These are phyloP conservation scores for Microdochium nivale DNA, from an alignment of 2,329 filamentous ascomycete species.

Conservation along the genomic window DNA sequence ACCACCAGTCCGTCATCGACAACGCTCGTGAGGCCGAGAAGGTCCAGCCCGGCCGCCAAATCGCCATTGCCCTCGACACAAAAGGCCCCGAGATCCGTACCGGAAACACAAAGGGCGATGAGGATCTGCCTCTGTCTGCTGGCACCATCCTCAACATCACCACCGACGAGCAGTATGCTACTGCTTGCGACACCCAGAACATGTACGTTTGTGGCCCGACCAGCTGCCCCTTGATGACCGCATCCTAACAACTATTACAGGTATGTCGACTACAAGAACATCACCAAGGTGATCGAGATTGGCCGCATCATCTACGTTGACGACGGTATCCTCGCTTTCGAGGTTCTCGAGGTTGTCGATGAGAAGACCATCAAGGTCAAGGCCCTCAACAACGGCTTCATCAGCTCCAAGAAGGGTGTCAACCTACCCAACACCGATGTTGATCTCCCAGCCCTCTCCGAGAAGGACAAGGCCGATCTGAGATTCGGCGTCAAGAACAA, in stretches of 20 bases:
- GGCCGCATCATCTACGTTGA: constrained; percentile 97
- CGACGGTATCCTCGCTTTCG: constrained; percentile 93
- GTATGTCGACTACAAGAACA: constrained; percentile 99
- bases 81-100: constrained; percentile 56
- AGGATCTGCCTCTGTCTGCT: constrained; percentile 78
- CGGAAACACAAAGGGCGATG: constrained; percentile 68
- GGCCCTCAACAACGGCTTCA: constrained; percentile 95
- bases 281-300: constrained; percentile 90
- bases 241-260: constrained; percentile 31
- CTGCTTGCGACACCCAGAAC: constrained; percentile 77
- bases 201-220: constrained; percentile 55
- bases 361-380: constrained; percentile 80
- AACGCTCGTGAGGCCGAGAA: constrained; percentile 83
- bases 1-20: constrained; percentile 97
- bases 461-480: constrained; percentile 96
- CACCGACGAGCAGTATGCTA: constrained; percentile 88
- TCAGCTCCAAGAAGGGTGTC: constrained; percentile 98
- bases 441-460: constrained; percentile 90
- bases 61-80: constrained; percentile 87
- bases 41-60: constrained; percentile 67
- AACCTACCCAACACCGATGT: constrained; percentile 98
- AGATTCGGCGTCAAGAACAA: constrained; percentile 96
- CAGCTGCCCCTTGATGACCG: background rate
- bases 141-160: constrained; percentile 90
- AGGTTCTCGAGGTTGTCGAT: constrained; percentile 81